Conservation (phyloP, 1,284 basidiomycete species). For the Pseudozyma sp. region DNA sequence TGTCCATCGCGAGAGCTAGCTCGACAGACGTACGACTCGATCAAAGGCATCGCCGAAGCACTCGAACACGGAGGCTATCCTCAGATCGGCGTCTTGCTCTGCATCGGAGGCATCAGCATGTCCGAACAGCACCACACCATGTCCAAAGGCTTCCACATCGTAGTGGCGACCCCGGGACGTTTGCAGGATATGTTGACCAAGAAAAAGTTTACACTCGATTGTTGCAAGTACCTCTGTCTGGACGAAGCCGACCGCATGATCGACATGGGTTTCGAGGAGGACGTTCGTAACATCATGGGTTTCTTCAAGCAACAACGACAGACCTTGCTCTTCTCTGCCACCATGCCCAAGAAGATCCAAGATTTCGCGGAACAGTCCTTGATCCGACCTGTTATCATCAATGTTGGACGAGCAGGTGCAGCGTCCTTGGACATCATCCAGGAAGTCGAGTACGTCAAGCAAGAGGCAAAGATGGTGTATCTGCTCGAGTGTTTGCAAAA, state of each 20-base stretch:
- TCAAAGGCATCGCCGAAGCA: slow-evolving; percentile 84
- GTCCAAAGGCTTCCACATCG: slow-evolving; percentile 90
- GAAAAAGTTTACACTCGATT: slow-evolving; percentile 87
- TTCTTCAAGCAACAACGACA: slow-evolving; percentile 97
- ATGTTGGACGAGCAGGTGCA: slow-evolving; percentile 96
- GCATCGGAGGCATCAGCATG: slow-evolving; percentile 98
- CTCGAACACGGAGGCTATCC: slow-evolving; percentile 87
- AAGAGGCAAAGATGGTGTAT: slow-evolving; percentile 99
- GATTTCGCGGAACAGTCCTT: slow-evolving; percentile 97
- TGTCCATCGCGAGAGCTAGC: slow-evolving; percentile 73
- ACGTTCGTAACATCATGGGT: slow-evolving; percentile 97
- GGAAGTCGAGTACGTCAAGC: slow-evolving; percentile 98
- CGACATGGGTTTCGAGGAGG: slow-evolving; percentile 97
- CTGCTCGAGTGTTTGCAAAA: slow-evolving; percentile 97
- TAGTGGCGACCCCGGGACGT: slow-evolving; percentile 79
- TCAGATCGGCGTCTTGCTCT: slow-evolving; percentile 78
- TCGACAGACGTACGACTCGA: slow-evolving; percentile 91
- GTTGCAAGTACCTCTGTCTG: slow-evolving; percentile 86
- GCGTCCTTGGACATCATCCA: slow-evolving; percentile 97
- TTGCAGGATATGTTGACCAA: slow-evolving; percentile 79
- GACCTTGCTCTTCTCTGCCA: slow-evolving; percentile 96
- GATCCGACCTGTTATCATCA: slow-evolving; percentile 90
- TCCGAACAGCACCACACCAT: slow-evolving; percentile 91
- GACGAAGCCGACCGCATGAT: slow-evolving; percentile 99
- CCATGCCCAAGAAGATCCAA: slow-evolving; percentile 98